Evolutionary conservation across 1,139 yeast genomes (phyloP).

Genomic region (Zygosaccharomyces pseudobailii): DNA sequence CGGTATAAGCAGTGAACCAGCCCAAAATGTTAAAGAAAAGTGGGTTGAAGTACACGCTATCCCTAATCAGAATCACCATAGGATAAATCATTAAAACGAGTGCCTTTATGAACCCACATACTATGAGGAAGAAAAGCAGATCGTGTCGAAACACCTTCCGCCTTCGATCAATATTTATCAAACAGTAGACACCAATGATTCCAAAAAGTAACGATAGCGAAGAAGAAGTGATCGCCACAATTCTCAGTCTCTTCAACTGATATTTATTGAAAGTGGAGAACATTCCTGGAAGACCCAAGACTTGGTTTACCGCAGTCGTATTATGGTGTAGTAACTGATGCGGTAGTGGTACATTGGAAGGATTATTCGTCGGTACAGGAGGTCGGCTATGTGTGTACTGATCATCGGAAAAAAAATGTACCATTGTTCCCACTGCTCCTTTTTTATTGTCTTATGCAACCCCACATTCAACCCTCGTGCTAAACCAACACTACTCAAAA

Average conservation of each 20-base stretch:
- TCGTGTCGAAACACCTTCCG: conserved; percentile 66
- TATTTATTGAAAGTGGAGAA: conserved; percentile 25
- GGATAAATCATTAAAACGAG: conserved; percentile 68
- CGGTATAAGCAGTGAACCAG: conserved; percentile 75
- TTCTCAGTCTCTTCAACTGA: conserved; percentile 37
- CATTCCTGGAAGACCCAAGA: conserved; percentile 34
- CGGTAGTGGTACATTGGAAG: conserved; percentile 6
- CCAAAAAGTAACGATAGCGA: conserved; percentile 55
- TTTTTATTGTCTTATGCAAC: neutral
- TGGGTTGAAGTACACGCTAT: conserved; percentile 48
- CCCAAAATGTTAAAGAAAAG: conserved; percentile 72
- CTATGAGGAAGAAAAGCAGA: conserved; percentile 59
- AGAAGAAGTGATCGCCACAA: conserved; percentile 54
- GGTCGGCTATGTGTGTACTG: neutral
- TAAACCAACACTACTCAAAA: neutral
- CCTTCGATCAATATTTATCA: conserved; percentile 57
- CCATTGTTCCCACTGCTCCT: conserved; percentile 1
- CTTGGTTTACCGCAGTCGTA: conserved; percentile 32
- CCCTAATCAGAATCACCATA: conserved; percentile 41
- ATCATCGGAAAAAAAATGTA: neutral
- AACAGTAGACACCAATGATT: conserved; percentile 48
- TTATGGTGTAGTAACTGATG: conserved; percentile 15
- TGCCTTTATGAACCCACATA: conserved; percentile 74
- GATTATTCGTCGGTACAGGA: conserved; percentile 1
- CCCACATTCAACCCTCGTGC: neutral